Evolutionary conservation across 352 stramenopile genomes (phyloP), one percentile per base, ranked within the genome.

Genomic region (Pythium aristosporum): DNA sequence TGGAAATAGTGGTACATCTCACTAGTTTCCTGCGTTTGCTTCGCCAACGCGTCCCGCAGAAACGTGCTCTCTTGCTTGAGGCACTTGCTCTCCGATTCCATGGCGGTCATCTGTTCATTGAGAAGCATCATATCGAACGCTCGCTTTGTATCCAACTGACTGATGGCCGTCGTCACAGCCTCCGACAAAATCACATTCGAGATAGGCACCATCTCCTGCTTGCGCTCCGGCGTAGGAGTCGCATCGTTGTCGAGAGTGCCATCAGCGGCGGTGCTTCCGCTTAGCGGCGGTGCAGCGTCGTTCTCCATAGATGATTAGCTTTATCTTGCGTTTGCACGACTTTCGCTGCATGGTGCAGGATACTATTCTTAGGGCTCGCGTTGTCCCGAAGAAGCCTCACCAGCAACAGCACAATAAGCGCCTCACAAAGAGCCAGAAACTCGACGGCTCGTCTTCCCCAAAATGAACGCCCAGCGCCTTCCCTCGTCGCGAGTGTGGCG

Each of bases 1-100:
- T 95, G 85, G 32, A 96, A 83, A 61, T 95, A 94, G 54, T 90
- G 89, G 59, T 95, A 95, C 68, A 96, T 91, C 28, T 96, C 89
- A 46, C 71, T 85, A 58, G 94, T 76, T 37, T 93, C 79, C 20
- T 76, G 71, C 1, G 64, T 77, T 41, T 78, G 72, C 15, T 72
- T 76, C 15, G 65, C 73, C 49, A 88, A 44, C 30, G 65, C 55
- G 20, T 77, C 57, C 42, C 82, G 82, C 8, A 92, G 50, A 42
- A 87, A 78, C 20, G 62, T 47, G 8, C 76, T 72, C 49, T 90
- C 77, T 7, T 78, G 65, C n/a, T 80, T 80, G 21, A 79, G 20
- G 11, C 59, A 72, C 15, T 63, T 68, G 57, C 77, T 77, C 7
- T 76, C 71, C 1, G 49, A 46, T 21, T 85, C 76, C 68, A 76